Evolutionary conservation across 1,284 basidiomycete species (phyloP).

Genomic region (Paramarasmius palmivorus): DNA sequence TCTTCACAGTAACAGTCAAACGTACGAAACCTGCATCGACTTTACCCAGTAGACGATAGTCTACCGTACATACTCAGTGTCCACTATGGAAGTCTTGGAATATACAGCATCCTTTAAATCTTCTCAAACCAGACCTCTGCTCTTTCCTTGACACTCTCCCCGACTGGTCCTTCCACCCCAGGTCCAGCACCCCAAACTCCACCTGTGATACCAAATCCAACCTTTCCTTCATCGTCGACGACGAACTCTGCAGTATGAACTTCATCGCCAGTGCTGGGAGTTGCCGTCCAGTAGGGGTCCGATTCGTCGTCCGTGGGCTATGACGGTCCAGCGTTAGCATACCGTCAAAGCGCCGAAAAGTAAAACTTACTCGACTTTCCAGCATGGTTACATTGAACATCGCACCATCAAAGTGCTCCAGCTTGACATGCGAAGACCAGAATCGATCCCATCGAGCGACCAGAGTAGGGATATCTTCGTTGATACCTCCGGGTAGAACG

Average conservation of each 20-base stretch:
- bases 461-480: constrained; percentile 21
- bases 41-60: too few species aligned
- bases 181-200: constrained; percentile 23
- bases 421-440: constrained; percentile 18
- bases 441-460: constrained; percentile 20
- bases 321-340: background rate
- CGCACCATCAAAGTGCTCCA: constrained; percentile 23
- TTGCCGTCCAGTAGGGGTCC: constrained; percentile 16
- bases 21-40: too few species aligned
- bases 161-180: constrained; percentile 19
- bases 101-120: too few species aligned
- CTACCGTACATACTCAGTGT: too few species aligned
- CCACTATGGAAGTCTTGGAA: too few species aligned
- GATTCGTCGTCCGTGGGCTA: constrained; percentile 17
- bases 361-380: constrained; percentile 19
- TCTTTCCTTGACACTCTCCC: constrained; percentile 20
- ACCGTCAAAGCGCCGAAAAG: background rate
- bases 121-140: constrained; percentile 28
- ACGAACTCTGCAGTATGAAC: constrained; percentile 14
- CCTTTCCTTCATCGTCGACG: background rate
- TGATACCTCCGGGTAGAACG: constrained; percentile 19
- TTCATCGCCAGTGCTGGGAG: background rate
- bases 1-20: too few species aligned
- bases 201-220: constrained; percentile 20
- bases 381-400: constrained; percentile 21